Percentiles rank a stretch among this genome's conserved stretches.
Conservation (phyloP, 495 filamentous ascomycete genomes). For the Penicillium cinerascens region DNA sequence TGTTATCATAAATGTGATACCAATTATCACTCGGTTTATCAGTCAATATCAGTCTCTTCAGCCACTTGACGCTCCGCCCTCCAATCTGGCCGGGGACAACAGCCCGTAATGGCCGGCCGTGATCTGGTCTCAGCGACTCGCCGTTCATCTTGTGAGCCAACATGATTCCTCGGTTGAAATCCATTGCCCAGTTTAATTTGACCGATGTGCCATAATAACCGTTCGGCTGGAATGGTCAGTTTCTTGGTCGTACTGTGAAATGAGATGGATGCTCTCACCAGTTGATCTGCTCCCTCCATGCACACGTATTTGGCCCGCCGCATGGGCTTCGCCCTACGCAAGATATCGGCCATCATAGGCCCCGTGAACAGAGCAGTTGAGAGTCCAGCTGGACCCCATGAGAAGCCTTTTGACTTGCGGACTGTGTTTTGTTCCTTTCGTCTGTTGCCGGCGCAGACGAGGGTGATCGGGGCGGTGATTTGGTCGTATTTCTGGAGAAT, state of each 20-base stretch:
- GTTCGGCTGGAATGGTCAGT: slow-evolving; percentile 59
- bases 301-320: slow-evolving; percentile 79
- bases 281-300: slow-evolving; percentile 88
- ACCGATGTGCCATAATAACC: slow-evolving; percentile 88
- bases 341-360: slow-evolving; percentile 68
- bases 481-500: slow-evolving; percentile 76
- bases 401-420: slow-evolving; percentile 91
- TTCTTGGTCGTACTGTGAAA: background rate
- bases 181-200: slow-evolving; percentile 85
- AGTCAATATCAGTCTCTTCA: slow-evolving; percentile 80
- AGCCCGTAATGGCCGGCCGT: slow-evolving; percentile 79
- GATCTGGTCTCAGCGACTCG: slow-evolving; percentile 76
- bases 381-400: slow-evolving; percentile 87
- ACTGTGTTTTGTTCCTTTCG: slow-evolving; percentile 94
- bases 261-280: slow-evolving; percentile 42
- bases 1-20: slow-evolving; percentile 96
- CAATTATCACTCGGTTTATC: slow-evolving; percentile 82
- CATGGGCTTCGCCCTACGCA: slow-evolving; percentile 64
- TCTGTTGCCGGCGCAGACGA: slow-evolving; percentile 92
- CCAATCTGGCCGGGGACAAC: slow-evolving; percentile 94
- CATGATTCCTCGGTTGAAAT: slow-evolving; percentile 82
- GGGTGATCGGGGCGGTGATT: slow-evolving; percentile 80
- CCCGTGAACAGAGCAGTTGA: slow-evolving; percentile 92
- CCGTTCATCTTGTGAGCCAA: slow-evolving; percentile 93
- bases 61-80: slow-evolving; percentile 92